Evolutionary conservation across 75 land plant species (phyloP).

Genomic region (Adiantum capillusveneris): DNA sequence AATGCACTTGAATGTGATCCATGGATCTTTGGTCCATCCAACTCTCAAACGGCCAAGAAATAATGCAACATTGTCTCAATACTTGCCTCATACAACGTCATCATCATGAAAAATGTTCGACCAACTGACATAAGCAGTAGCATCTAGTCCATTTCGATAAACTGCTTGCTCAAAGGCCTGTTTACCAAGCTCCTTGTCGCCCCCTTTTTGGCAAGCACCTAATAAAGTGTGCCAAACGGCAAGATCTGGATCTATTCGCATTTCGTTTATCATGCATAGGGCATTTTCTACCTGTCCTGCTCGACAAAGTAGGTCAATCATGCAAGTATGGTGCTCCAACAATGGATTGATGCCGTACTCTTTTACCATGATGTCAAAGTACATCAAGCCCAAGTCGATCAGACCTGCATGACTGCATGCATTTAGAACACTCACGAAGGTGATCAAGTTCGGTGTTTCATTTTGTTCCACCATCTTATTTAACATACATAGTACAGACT

Average conservation of each 20-base stretch:
- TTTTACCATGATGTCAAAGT: conserved; percentile 5
- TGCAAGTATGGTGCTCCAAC: conserved; percentile 8
- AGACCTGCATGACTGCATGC: conserved; percentile 46
- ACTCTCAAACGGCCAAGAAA: no score
- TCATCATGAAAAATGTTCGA: no score
- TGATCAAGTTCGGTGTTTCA: conserved; percentile 10
- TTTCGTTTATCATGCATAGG: conserved; percentile 8
- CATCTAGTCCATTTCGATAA: not conserved
- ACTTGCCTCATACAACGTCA: no score
- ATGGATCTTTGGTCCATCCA: no score
- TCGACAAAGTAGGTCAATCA: conserved; percentile 14
- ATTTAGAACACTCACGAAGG: conserved; percentile 16
- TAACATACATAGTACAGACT: not conserved
- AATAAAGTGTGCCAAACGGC: conserved; percentile 12
- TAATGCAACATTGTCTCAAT: no score
- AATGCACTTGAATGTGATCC: no score
- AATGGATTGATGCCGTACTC: conserved; percentile 4
- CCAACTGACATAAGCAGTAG: no score
- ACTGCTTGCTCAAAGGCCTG: not conserved
- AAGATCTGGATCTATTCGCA: conserved; percentile 12
- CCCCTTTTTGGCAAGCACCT: conserved; percentile 10
- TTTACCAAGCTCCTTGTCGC: conserved; percentile 10
- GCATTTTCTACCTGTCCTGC: conserved; percentile 12
- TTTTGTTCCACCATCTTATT: conserved; percentile 12
- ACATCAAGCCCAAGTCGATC: conserved; percentile 5